Conservation (phyloP, 2,329 filamentous ascomycete species). For the Elsinoe fawcettii region DNA sequence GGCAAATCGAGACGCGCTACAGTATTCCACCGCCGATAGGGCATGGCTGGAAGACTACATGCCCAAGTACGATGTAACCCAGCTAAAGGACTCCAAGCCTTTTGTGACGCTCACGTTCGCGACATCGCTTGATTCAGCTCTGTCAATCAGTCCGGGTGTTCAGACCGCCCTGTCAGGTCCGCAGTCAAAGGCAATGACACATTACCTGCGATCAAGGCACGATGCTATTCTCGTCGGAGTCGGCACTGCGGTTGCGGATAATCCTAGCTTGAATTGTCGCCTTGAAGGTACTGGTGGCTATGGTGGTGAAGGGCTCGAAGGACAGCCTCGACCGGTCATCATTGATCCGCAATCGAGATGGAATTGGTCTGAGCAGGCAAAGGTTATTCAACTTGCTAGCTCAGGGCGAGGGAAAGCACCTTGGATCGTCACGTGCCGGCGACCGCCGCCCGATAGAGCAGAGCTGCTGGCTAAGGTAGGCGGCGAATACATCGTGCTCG, state of each 20-base stretch:
- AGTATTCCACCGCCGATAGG: slow-evolving; percentile 38
- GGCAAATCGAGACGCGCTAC: slow-evolving; percentile 16
- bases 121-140: slow-evolving; percentile 74
- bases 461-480: slow-evolving; percentile 32
- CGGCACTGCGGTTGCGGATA: slow-evolving; percentile 74
- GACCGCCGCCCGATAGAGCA: slow-evolving; percentile 30
- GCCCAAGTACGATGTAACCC: slow-evolving; percentile 15
- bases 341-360: slow-evolving; percentile 74
- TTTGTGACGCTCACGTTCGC: slow-evolving; percentile 82
- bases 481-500: slow-evolving; percentile 24
- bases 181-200: slow-evolving; percentile 84
- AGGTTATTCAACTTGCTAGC: slow-evolving; percentile 58
- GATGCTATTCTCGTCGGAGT: slow-evolving; percentile 79
- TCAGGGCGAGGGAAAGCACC: slow-evolving; percentile 63
- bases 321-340: slow-evolving; percentile 73
- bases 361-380: slow-evolving; percentile 49
- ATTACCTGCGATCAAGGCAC: slow-evolving; percentile 75
- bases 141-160: slow-evolving; percentile 69
- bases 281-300: slow-evolving; percentile 54
- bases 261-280: slow-evolving; percentile 79
- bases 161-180: slow-evolving; percentile 77
- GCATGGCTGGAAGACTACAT: slow-evolving; percentile 47
- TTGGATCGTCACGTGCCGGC: slow-evolving; percentile 52
- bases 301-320: slow-evolving; percentile 43
- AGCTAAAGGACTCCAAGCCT: slow-evolving; percentile 28